Percentiles rank a stretch among this genome's conserved stretches.
phyloP scores from a whole-genome alignment of 768 basidiomycete genomes.

The Russula emetica region DNA sequence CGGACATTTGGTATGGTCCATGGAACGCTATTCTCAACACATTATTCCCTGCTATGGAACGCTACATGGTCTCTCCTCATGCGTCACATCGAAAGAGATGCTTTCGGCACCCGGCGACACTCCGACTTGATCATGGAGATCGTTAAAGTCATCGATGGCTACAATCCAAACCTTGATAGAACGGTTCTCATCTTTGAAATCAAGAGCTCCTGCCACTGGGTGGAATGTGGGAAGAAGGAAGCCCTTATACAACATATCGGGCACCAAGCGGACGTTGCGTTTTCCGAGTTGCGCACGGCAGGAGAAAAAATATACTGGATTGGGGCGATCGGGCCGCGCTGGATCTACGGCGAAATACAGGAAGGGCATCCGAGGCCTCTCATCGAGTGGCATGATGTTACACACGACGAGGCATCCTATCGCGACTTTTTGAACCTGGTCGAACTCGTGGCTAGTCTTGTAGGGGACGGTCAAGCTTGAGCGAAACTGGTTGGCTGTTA shows the following conservation, averaged over 20 bases:
- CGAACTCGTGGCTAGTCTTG: background rate
- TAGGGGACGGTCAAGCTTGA: too few species aligned
- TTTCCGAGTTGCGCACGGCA: background rate
- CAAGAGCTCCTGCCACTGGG: background rate
- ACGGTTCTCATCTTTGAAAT: background rate
- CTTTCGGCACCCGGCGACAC: background rate
- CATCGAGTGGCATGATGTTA: background rate
- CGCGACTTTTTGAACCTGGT: background rate
- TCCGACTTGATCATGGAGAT: background rate
- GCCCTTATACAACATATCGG: background rate
- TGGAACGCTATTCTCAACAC: background rate
- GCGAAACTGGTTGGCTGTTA: too few species aligned
- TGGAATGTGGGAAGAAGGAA: background rate
- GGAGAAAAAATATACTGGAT: background rate
- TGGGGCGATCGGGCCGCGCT: background rate
- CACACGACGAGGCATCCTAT: background rate
- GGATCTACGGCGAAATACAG: background rate
- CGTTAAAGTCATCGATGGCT: background rate
- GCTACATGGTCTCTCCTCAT: background rate
- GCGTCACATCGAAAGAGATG: background rate
- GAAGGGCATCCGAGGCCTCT: background rate
- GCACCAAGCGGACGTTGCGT: background rate
- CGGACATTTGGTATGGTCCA: background rate
- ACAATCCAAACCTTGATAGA: too few species aligned
- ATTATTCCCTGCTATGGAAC: background rate